A percentile compares a stretch with the other conserved stretches of the same genome.
Evolutionary conservation across 2,329 filamentous ascomycete genomes (phyloP).

Genomic region (Pestalotiopsis sp.): DNA sequence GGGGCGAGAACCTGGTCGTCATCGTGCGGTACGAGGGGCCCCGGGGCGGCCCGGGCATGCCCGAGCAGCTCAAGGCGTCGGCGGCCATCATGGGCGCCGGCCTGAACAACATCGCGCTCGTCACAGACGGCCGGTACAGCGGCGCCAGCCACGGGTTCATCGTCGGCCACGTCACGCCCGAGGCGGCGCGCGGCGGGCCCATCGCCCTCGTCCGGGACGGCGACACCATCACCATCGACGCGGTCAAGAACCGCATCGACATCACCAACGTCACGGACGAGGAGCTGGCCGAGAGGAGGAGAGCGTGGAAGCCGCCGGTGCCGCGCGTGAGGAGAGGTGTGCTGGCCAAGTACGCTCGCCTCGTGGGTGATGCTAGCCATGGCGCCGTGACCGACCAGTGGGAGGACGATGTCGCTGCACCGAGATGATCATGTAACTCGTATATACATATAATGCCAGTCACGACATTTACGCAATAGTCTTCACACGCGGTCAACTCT

Average conservation of each 20-base stretch:
- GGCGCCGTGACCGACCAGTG: conserved; percentile 85
- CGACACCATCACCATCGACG: conserved; percentile 85
- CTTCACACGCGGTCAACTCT: too few species aligned
- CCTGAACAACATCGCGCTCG: conserved; percentile 83
- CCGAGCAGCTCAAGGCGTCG: conserved; percentile 86
- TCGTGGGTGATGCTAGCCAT: conserved; percentile 90
- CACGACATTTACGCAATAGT: too few species aligned
- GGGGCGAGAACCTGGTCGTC: conserved; percentile 81
- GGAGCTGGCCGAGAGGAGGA: conserved; percentile 67
- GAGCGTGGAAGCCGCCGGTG: conserved; percentile 70
- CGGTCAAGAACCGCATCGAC: conserved; percentile 76
- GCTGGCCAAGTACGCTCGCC: conserved; percentile 83
- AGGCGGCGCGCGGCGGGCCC: conserved; percentile 86
- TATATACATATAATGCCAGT: too few species aligned
- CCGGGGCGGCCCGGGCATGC: conserved; percentile 93
- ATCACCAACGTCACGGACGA: conserved; percentile 64
- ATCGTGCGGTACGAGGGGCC: conserved; percentile 94
- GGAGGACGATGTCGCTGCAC: conserved; percentile 20
- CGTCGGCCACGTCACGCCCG: conserved; percentile 86
- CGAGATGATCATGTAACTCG: background rate
- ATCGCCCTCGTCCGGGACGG: conserved; percentile 82
- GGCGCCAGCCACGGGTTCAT: conserved; percentile 72
- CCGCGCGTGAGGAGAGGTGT: conserved; percentile 79
- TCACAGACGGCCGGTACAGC: conserved; percentile 89
- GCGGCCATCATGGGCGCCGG: conserved; percentile 93